These are phyloP conservation scores for Plasmodium gaboni DNA, from an alignment of 169 alveolate genomes.

Conservation along the genomic window DNA sequence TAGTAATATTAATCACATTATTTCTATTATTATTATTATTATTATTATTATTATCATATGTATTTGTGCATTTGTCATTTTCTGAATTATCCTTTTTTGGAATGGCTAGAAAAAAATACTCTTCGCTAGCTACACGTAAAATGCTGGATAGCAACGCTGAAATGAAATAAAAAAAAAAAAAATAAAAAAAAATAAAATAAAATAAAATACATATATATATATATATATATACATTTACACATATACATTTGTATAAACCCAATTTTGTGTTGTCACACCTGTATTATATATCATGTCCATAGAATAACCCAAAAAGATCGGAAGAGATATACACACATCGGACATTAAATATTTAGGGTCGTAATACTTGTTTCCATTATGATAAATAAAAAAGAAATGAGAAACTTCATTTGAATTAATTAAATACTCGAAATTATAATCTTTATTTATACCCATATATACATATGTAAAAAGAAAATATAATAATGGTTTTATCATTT, in stretches of 20 bases:
- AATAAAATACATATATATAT: not conserved
- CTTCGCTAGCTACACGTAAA: constrained; percentile 41
- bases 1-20: no score
- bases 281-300: constrained; percentile 13
- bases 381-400: constrained; percentile 23
- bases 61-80: not conserved
- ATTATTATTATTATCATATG: not conserved
- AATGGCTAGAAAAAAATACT: constrained; percentile 38
- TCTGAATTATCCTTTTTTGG: constrained; percentile 3
- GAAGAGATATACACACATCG: constrained; percentile 25
- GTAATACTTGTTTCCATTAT: not conserved
- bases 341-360: not conserved
- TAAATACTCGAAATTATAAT: constrained; percentile 23
- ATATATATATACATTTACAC: not conserved
- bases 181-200: not conserved
- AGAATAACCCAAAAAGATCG: constrained; percentile 34
- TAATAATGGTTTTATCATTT: constrained; percentile 26
- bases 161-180: not conserved
- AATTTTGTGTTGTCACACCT: constrained; percentile 1
- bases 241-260: not conserved
- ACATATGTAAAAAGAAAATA: constrained; percentile 53
- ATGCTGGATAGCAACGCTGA: constrained; percentile 20
- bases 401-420: not conserved
- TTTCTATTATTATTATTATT: not conserved
- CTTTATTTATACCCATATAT: constrained; percentile 44